Evolutionary conservation across 495 filamentous ascomycete species (phyloP).

Genomic region (Xylaria telfairii): DNA sequence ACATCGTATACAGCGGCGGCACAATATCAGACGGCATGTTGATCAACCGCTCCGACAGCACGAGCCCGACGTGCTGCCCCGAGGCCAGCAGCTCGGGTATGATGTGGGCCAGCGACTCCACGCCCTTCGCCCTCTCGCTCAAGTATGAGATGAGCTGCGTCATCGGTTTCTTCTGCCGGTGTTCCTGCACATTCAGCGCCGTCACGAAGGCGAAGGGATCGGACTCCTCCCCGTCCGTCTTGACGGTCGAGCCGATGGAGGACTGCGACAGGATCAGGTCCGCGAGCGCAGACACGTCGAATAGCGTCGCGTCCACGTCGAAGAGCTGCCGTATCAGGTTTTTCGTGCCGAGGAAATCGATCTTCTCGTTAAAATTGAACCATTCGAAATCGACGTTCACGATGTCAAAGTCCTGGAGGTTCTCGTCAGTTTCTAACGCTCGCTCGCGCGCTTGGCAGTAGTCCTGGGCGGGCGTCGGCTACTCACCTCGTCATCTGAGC

Average conservation of each 20-base stretch:
- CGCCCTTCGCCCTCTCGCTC: slow-evolving; percentile 60
- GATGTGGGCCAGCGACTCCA: slow-evolving; percentile 55
- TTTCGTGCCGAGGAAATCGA: slow-evolving; percentile 96
- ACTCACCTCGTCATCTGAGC: slow-evolving; percentile 51
- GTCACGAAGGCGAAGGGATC: slow-evolving; percentile 96
- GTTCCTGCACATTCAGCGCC: slow-evolving; percentile 82
- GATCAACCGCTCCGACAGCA: slow-evolving; percentile 89
- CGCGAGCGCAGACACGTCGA: slow-evolving; percentile 84
- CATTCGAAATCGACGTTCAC: slow-evolving; percentile 98
- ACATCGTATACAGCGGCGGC: slow-evolving; percentile 96
- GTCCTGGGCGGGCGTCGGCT: not conserved
- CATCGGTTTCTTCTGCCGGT: slow-evolving; percentile 75
- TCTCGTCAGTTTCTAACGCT: slow-evolving; percentile 16
- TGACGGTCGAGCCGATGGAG: slow-evolving; percentile 89
- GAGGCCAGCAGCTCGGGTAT: slow-evolving; percentile 62
- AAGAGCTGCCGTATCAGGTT: slow-evolving; percentile 91
- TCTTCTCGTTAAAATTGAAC: slow-evolving; percentile 89
- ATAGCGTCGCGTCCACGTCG: slow-evolving; percentile 81
- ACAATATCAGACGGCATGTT: slow-evolving; percentile 93
- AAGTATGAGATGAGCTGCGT: slow-evolving; percentile 76
- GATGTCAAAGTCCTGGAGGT: slow-evolving; percentile 78
- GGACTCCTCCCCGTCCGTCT: slow-evolving; percentile 89
- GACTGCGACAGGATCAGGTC: slow-evolving; percentile 91
- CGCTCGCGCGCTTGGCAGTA: no score
- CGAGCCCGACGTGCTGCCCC: slow-evolving; percentile 68